phyloP scores from a whole-genome alignment of 2,329 filamentous ascomycete species.

The Fusarium sp. region DNA sequence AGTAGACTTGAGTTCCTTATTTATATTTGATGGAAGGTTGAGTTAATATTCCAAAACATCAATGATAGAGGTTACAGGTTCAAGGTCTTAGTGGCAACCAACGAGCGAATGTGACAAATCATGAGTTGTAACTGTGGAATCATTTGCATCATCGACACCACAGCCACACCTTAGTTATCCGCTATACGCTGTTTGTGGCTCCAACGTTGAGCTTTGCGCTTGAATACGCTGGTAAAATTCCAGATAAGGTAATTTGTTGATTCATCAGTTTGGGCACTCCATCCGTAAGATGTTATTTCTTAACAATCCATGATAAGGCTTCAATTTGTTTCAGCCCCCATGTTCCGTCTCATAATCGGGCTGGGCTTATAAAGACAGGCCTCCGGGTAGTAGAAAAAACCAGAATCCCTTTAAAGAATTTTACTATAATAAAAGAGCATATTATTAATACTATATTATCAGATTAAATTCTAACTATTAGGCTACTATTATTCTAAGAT shows the following conservation, averaged over 20 bases:
- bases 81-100: slow-evolving; percentile 16
- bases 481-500: no score
- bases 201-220: background rate
- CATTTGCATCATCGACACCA: slow-evolving; percentile 44
- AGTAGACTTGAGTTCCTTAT: slow-evolving; percentile 1
- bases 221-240: slow-evolving; percentile 11
- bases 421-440: no score
- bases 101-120: slow-evolving; percentile 37
- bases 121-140: slow-evolving; percentile 39
- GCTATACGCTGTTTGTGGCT: slow-evolving; percentile 10
- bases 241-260: slow-evolving; percentile 3
- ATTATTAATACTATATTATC: no score
- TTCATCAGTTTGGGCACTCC: background rate
- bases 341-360: background rate
- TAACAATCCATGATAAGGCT: background rate
- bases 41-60: background rate
- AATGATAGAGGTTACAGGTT: slow-evolving; percentile 15
- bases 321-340: slow-evolving; percentile 4
- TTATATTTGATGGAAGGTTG: slow-evolving; percentile 22
- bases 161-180: slow-evolving; percentile 22
- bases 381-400: background rate
- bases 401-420: background rate
- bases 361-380: background rate
- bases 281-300: background rate
- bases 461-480: no score